Conservation (phyloP, 164 flowering plant species). For the Vitis rotundifolia region DNA sequence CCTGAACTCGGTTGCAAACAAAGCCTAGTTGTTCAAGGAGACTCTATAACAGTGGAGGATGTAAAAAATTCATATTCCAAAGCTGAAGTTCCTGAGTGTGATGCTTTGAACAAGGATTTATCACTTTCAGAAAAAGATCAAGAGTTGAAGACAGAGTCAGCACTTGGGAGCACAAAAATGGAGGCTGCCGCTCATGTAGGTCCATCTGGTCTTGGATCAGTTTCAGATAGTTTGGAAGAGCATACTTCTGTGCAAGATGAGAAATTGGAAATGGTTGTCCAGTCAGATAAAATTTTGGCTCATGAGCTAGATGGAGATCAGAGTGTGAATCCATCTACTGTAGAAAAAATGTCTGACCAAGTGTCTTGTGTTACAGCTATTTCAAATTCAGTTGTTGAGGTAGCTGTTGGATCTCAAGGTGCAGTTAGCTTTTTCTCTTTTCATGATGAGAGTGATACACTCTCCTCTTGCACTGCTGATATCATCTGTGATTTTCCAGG, state of each 20-base stretch:
- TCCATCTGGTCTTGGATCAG: neutral
- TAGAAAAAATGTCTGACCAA: neutral
- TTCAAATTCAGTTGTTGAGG: no score
- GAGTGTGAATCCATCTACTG: neutral
- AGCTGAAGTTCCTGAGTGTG: neutral
- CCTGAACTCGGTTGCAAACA: no score
- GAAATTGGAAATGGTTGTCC: neutral
- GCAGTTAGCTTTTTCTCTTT: no score
- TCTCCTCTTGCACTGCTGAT: no score
- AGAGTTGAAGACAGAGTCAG: neutral
- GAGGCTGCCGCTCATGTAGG: neutral
- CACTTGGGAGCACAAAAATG: neutral
- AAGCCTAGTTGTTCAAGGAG: no score
- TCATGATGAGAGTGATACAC: no score
- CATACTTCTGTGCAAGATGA: conserved; percentile 1
- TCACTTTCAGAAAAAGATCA: neutral
- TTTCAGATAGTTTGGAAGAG: neutral
- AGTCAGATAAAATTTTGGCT: neutral
- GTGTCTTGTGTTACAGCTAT: neutral
- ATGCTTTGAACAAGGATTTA: no score
- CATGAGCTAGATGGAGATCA: neutral
- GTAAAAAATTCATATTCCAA: neutral
- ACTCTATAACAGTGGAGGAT: no score
- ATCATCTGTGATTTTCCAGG: neutral
- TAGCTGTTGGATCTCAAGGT: no score